Evolutionary conservation across 257 asterid species (phyloP).

Genomic region (Solanum chmielewskii): DNA sequence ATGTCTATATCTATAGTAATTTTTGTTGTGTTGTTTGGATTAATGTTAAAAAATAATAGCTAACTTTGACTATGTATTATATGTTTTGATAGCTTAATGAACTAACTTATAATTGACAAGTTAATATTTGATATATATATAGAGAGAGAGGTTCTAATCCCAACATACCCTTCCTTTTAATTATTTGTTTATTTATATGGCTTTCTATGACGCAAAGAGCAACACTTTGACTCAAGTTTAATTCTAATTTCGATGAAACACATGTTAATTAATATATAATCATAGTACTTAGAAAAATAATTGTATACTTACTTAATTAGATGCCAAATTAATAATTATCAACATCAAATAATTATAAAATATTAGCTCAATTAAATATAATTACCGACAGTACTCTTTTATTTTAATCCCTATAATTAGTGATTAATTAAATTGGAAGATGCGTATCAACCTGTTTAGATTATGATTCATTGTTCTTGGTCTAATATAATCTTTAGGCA

Average conservation of each 20-base stretch:
- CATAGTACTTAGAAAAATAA: not conserved
- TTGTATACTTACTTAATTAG: not conserved
- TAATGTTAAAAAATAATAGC: not conserved
- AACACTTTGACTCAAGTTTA: not conserved
- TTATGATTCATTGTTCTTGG: conserved; percentile 47
- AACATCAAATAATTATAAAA: not conserved
- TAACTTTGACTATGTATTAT: not conserved
- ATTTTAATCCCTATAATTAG: not conserved
- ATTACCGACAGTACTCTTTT: not conserved
- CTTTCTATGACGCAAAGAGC: not conserved
- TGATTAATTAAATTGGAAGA: conserved; percentile 7
- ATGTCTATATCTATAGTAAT: not conserved
- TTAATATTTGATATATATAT: too few relatives aligned
- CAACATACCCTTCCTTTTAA: not conserved
- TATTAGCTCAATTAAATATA: not conserved
- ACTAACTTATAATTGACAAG: not conserved
- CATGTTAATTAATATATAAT: not conserved
- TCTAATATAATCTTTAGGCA: conserved; percentile 3
- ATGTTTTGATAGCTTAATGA: not conserved
- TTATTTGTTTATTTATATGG: not conserved
- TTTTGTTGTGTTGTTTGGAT: not conserved
- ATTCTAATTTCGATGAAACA: not conserved
- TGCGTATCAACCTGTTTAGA: conserved; percentile 34
- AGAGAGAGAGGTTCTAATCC: conserved; percentile 1
- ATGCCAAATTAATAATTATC: not conserved